Evolutionary conservation across 129 eudicot genomes (phyloP).

Genomic region (Centrapalus pauciflorus): DNA sequence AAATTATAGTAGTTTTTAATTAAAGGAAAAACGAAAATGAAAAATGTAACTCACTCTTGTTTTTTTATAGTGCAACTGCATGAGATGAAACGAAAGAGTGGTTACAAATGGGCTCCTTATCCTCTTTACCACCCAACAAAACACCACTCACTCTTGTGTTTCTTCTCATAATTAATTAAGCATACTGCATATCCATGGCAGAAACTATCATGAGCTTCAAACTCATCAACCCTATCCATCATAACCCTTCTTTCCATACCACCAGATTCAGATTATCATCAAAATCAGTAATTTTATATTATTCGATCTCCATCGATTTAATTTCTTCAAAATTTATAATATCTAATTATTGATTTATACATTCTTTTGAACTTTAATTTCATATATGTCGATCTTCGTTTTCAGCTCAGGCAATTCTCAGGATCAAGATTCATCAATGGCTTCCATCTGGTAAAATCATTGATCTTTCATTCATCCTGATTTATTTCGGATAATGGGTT

Average conservation of each 20-base stretch:
- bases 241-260: conserved; percentile 22
- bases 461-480: not conserved
- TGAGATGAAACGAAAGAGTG: conserved; percentile 41
- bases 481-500: conserved; percentile 16
- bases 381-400: conserved; percentile 3
- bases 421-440: conserved; percentile 40
- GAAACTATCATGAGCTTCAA: conserved; percentile 63
- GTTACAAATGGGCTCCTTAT: conserved; percentile 63
- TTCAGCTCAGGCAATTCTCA: conserved; percentile 54
- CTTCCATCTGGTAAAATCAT: conserved; percentile 37
- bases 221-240: conserved; percentile 39
- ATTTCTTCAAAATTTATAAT: no score
- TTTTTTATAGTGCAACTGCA: not conserved
- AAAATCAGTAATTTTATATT: conserved; percentile 25
- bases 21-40: no score
- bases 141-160: conserved; percentile 1
- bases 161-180: conserved; percentile 3
- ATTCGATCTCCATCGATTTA: not conserved
- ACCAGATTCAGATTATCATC: conserved; percentile 30
- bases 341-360: no score
- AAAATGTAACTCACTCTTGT: no score
- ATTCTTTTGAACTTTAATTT: not conserved
- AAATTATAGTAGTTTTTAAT: no score
- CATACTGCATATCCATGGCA: conserved; percentile 70
- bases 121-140: conserved; percentile 30